A percentile compares a stretch with the other conserved stretches of the same genome.
Conservation (phyloP, 148 eudicot genomes). For the Pouteria glomerata region DNA sequence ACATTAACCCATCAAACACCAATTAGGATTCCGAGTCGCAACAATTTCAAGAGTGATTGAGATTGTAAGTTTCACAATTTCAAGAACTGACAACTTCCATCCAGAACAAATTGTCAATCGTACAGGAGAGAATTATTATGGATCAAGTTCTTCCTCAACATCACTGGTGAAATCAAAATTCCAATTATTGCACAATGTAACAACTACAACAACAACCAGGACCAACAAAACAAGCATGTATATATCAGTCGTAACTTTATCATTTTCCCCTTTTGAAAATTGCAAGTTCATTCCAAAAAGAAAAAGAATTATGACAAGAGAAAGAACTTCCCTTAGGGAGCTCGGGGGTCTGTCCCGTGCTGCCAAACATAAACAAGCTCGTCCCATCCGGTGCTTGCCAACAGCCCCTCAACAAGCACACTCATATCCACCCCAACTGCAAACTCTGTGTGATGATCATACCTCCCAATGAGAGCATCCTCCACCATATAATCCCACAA, state of each 20-base stretch:
- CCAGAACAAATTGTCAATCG: neutral
- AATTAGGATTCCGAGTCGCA: neutral
- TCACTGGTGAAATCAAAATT: slow-evolving; percentile 1
- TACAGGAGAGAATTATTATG: neutral
- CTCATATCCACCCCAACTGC: slow-evolving; percentile 98
- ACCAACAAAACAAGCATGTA: neutral
- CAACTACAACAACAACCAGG: neutral
- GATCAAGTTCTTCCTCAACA: neutral
- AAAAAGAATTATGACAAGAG: neutral
- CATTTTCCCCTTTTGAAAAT: neutral
- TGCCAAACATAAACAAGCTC: slow-evolving; percentile 94
- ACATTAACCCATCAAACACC: neutral
- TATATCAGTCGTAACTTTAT: neutral
- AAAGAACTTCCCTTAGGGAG: slow-evolving; percentile 29
- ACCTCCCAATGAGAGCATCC: slow-evolving; percentile 76
- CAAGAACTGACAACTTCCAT: neutral
- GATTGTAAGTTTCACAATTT: neutral
- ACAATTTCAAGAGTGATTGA: neutral
- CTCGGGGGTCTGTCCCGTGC: slow-evolving; percentile 89
- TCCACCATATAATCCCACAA: slow-evolving; percentile 95
- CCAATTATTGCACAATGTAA: neutral
- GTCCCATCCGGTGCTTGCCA: slow-evolving; percentile 99
- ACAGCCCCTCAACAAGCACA: slow-evolving; percentile 88
- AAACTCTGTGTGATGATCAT: slow-evolving; percentile 94
- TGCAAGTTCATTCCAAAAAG: neutral